Conservation (phyloP, 1,139 yeast genomes). For the Candida neerlandica region DNA sequence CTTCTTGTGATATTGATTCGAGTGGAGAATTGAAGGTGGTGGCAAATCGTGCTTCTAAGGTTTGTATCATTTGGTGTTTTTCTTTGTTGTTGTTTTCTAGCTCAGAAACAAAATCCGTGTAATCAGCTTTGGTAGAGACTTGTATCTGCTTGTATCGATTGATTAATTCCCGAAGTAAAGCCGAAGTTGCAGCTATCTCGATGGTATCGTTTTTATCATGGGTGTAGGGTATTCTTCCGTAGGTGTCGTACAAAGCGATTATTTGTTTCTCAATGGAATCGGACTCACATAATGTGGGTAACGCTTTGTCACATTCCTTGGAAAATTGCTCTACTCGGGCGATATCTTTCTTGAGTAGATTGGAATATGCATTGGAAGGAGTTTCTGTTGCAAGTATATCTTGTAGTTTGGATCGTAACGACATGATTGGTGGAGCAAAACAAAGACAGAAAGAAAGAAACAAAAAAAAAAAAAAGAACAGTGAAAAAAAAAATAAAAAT, state of each 20-base stretch:
- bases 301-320: slow-evolving; percentile 33
- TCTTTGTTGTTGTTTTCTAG: slow-evolving; percentile 2
- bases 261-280: slow-evolving; percentile 20
- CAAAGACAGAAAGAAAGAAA: slow-evolving; percentile 1
- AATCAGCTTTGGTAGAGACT: slow-evolving; percentile 7
- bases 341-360: slow-evolving; percentile 32
- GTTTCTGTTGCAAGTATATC: not conserved
- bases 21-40: slow-evolving; percentile 2
- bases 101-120: slow-evolving; percentile 12
- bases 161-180: slow-evolving; percentile 21
- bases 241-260: slow-evolving; percentile 32
- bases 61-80: slow-evolving; percentile 7
- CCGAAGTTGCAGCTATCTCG: slow-evolving; percentile 37
- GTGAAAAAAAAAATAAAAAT: not conserved
- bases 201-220: slow-evolving; percentile 43
- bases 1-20: slow-evolving; percentile 13
- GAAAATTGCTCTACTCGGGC: slow-evolving; percentile 27
- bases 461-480: slow-evolving; percentile 1
- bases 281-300: slow-evolving; percentile 17
- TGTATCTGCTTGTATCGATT: slow-evolving; percentile 4
- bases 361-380: slow-evolving; percentile 21
- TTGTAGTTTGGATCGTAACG: not conserved
- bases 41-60: slow-evolving; percentile 2
- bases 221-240: slow-evolving; percentile 31
- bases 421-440: slow-evolving; percentile 4